A percentile compares a stretch with the other conserved stretches of the same genome.
phyloP scores from a whole-genome alignment of 306 rosid species.

The Vigna mungo region DNA sequence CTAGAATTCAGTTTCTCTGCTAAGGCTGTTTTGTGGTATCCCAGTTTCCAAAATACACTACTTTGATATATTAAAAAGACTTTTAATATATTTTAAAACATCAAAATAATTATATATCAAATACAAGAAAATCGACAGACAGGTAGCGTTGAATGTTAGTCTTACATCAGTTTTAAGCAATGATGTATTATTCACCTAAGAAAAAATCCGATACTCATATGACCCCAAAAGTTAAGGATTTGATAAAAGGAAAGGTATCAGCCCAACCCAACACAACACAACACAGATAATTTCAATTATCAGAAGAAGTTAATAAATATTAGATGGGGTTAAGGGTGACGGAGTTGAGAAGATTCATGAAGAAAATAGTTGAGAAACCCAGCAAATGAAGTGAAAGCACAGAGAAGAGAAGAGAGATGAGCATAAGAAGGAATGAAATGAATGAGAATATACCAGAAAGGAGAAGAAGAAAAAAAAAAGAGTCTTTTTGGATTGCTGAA shows the following conservation, averaged over 20 bases:
- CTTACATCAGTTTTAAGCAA: neutral
- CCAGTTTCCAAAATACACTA: no score
- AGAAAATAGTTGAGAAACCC: neutral
- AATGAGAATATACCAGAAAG: slow-evolving; percentile 38
- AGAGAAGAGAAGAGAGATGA: neutral
- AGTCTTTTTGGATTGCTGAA: slow-evolving; percentile 37
- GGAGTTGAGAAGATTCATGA: neutral
- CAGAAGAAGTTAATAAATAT: slow-evolving; percentile 20
- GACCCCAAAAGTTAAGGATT: neutral
- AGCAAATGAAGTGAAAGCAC: no score
- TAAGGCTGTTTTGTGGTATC: no score
- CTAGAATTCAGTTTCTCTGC: neutral
- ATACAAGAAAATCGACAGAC: slow-evolving; percentile 10
- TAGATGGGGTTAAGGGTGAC: slow-evolving; percentile 4
- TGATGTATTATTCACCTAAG: slow-evolving; percentile 5
- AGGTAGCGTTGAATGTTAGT: neutral
- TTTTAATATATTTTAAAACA: no score
- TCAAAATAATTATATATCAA: neutral
- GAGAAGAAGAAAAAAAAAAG: slow-evolving; percentile 20
- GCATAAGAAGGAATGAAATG: neutral
- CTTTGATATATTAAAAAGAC: no score
- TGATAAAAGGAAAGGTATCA: neutral
- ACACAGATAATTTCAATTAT: slow-evolving; percentile 19
- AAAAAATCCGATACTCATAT: neutral
- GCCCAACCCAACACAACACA: neutral